Evolutionary conservation across 345 rosid genomes (phyloP), one percentile per base, ranked within the genome.

Genomic region (Draba incana): DNA sequence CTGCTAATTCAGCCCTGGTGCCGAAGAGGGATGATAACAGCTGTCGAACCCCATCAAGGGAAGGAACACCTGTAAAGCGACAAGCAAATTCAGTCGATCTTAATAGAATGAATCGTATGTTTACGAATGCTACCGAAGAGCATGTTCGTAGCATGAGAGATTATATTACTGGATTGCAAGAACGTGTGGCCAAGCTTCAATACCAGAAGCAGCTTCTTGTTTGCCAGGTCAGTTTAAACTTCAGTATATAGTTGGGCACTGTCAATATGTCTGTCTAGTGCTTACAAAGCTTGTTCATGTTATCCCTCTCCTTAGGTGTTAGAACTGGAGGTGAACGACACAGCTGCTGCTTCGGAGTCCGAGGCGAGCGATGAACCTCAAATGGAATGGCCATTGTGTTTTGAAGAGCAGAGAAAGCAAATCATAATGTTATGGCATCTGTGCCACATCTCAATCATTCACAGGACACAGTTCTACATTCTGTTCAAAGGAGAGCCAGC

Each of bases 161-260:
- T 60, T 93, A 93, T 69, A 96, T 93, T 62, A 84, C 96, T 30
- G 92, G 88, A 73, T 59, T 93, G 69, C 88, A 93, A 82, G 98
- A 93, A 77, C 77, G 97, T 70, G 98, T 93, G 37, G 98, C 97
- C 30, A 93, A 93, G 78, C 86, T 93, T 39, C 98, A 93, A 65
- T 93, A 93, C 65, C 98, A 93, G 78, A 93, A 93, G 77, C 97
- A 90, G 82, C 98, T 93, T 71, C 81, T 93, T 39, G 97, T 93
- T 82, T 93, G 97, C 78, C 96, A 93, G 91, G 98, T 93, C 52
- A 79, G 64, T 62, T 53, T 44, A 52, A 48, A 62, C 42, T 28
- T 39, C 13, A 41, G 12, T 16, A 43, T 30, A 31, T 3, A 33
- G 44, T 43, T 52, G 31, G 14, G 31, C 57, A 64, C 27, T 41